Evolutionary conservation across 768 basidiomycete species (phyloP), one percentile per base, ranked within the genome.

Genomic region (Mycena leptocephala): DNA sequence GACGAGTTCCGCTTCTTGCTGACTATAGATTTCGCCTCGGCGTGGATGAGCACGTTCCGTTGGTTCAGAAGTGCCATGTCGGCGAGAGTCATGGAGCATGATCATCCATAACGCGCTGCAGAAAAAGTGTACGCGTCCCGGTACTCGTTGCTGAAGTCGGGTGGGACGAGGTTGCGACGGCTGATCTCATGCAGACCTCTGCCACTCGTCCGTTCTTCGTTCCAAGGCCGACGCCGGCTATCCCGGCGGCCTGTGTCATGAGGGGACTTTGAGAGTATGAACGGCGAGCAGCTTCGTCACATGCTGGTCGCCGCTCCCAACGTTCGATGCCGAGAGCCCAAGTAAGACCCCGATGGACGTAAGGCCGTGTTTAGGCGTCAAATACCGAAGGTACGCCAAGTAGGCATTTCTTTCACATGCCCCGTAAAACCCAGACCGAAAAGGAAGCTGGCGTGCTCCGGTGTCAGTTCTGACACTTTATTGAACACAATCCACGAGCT

Each of bases 401-500:
- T 96, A 79, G 96, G 85, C 92, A 99, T 93, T 73, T 94, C 93
- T 77, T 93, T 92, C 75, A 99, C 88, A 82, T 99, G 97, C 0
- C 98, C n/a, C 1, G 93, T 95, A 28, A 99, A 87, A 0, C 98
- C 98, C 11, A 99, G 90, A 20, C 96, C 98, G 48, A 96, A 92
- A 53, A 99, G 88, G 86, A 99, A 97, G 2, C 98, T 98, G n/a
- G 97, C 98, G 81, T 99, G 98, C 80, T 97, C 94, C 0, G 97
- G 93, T 6, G 95, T 97, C 67, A 97, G 90, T 56, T 97, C 95
- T 0, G 93, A 90, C 0, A 98, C 97, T 79, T 95, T 96, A 84
- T 99, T 98, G 89, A 97, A 99, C 18, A 95, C 93, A 67, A 98
- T 97, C 96, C 97, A 99, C 0, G 97, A 96, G 80, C 95, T 96